A percentile compares a stretch with the other conserved stretches of the same genome.
phyloP scores from a whole-genome alignment of 768 basidiomycete species.

The Rubroboletus pulcherrimus region DNA sequence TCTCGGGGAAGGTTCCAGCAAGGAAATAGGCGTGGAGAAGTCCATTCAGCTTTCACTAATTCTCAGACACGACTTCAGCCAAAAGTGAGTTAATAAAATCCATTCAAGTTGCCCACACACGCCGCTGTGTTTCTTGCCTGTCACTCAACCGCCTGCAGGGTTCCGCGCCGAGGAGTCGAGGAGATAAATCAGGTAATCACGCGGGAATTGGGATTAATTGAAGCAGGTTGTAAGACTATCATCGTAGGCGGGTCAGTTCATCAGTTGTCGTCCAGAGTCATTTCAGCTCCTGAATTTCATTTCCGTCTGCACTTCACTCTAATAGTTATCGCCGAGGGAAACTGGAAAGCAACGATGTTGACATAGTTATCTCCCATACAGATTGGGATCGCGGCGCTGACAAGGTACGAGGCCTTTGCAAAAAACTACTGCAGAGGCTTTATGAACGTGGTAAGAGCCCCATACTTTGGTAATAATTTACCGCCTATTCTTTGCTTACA shows the following conservation, averaged over 20 bases:
- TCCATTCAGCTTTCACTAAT: conserved; percentile 58
- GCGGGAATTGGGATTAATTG: conserved; percentile 58
- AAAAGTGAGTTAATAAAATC: conserved; percentile 33
- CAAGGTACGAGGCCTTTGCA: conserved; percentile 60
- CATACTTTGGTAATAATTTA: not conserved
- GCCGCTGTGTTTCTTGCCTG: not conserved
- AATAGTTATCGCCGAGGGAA: conserved; percentile 84
- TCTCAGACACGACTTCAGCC: conserved; percentile 53
- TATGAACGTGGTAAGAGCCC: conserved; percentile 49
- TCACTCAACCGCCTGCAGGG: conserved; percentile 37
- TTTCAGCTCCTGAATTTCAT: not conserved
- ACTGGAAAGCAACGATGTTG: conserved; percentile 75
- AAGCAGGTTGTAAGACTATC: conserved; percentile 66
- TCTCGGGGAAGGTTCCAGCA: conserved; percentile 15
- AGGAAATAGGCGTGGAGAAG: conserved; percentile 30
- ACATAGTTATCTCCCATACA: conserved; percentile 82
- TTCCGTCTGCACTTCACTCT: not conserved
- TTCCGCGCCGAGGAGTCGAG: conserved; percentile 73
- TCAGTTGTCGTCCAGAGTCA: not conserved
- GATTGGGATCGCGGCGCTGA: conserved; percentile 40
- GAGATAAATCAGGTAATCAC: conserved; percentile 68
- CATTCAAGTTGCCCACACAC: not conserved
- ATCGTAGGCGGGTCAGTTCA: conserved; percentile 74
- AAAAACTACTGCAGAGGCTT: conserved; percentile 54
- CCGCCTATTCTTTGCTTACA: conserved; percentile 20